Evolutionary conservation across 116 monocot genomes (phyloP).

Genomic region (Trichopus zeylanicus): DNA sequence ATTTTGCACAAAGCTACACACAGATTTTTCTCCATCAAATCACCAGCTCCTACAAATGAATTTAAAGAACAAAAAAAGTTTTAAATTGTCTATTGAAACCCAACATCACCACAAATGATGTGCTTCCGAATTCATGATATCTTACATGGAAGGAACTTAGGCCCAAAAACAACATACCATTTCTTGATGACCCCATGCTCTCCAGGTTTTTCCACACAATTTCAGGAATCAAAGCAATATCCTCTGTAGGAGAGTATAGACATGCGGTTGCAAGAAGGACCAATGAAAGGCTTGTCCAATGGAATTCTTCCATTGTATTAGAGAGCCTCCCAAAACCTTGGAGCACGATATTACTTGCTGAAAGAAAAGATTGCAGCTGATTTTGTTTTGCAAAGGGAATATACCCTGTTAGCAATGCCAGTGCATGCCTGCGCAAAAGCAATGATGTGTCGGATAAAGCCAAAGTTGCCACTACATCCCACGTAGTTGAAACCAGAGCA

Average conservation of each 20-base stretch:
- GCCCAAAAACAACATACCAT: conserved; percentile 31
- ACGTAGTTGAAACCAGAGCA: conserved; percentile 53
- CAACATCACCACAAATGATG: neutral
- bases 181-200: conserved; percentile 42
- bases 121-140: neutral
- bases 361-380: conserved; percentile 70
- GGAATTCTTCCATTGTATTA: conserved; percentile 37
- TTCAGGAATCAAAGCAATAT: conserved; percentile 76
- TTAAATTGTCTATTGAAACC: neutral
- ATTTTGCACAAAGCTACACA: conserved; percentile 59
- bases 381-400: conserved; percentile 55
- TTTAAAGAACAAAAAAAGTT: neutral
- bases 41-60: conserved; percentile 26
- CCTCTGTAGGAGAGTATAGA: conserved; percentile 66
- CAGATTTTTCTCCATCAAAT: conserved; percentile 53
- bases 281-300: conserved; percentile 52
- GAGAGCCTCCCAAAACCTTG: conserved; percentile 28
- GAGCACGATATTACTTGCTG: conserved; percentile 36
- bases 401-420: conserved; percentile 63
- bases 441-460: conserved; percentile 67
- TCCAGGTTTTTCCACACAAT: conserved; percentile 73
- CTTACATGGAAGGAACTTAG: neutral
- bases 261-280: conserved; percentile 70
- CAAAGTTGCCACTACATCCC: conserved; percentile 65
- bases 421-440: conserved; percentile 51